Base-by-base conservation (phyloP, 305 asterid genomes). In the Ilex paraguariensis region DNA sequence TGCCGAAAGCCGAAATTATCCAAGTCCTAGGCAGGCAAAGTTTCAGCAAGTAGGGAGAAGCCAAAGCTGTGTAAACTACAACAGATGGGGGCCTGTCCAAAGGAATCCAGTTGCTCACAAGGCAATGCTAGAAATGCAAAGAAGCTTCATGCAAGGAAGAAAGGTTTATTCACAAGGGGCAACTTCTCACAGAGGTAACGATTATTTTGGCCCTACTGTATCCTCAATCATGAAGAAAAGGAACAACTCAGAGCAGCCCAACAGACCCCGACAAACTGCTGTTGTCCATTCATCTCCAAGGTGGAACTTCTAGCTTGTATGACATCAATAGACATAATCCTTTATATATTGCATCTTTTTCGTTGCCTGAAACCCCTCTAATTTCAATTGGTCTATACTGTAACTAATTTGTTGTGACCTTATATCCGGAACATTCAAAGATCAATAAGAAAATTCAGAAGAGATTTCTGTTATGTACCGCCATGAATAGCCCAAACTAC, bases 181-280 rank as follows among this genome's bases (percentile, higher is more conserved):
- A 17, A 73, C 89, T 46, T 85, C 96, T 52, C 95, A 90, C 28
- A 83, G 93, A 81, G 83, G 97, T 65, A 91, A 88, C 16, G 97
- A 92, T 63, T 92, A 79, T 68, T 92, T 61, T 56, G 85, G 96
- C 69, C 98, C 98, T 6, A 92, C 98, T 2, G 97, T 90, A 64
- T 80, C 98, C 60, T 92, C 98, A 2, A 81, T 87, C 68, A 84
- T 92, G 97, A 92, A 91, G 75, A 91, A 90, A 68, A 72, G 96
- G 67, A 84, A 82, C 78, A 79, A 73, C 69, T 16, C 71, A 78
- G 90, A 87, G 78, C 87, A 69, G 33, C 85, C 62, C n/a, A 81
- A 39, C 71, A 71, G 83, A 74, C 79, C 89, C 1, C 70, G 84
- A 57, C 89, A 69, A 65, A 81, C 70, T 66, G 75, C 83, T 66